Conservation (phyloP, 2,329 filamentous ascomycete species). For the Colletotrichum ledebouriae region DNA sequence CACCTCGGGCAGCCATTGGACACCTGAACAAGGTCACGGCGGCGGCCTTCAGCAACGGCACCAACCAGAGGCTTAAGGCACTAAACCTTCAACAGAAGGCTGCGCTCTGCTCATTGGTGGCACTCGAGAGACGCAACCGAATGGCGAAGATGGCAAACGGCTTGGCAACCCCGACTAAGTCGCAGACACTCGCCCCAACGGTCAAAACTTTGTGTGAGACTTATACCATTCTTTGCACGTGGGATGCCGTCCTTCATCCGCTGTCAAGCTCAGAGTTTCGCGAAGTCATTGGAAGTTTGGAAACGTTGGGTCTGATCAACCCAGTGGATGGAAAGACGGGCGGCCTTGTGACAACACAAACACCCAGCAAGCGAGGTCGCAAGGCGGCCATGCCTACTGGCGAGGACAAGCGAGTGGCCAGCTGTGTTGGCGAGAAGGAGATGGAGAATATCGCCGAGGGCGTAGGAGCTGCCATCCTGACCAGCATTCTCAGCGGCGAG, state of each 20-base stretch:
- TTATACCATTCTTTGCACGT: slow-evolving; percentile 85
- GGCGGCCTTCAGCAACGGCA: slow-evolving; percentile 90
- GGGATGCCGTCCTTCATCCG: slow-evolving; percentile 89
- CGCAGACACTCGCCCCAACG: slow-evolving; percentile 75
- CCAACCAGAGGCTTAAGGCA: slow-evolving; percentile 83
- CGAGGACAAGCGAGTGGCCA: slow-evolving; percentile 84
- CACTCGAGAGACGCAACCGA: slow-evolving; percentile 83
- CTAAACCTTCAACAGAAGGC: slow-evolving; percentile 98
- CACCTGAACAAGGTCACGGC: slow-evolving; percentile 94
- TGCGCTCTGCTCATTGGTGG: slow-evolving; percentile 87
- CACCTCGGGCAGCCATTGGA: slow-evolving; percentile 88
- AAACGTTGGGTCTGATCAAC: slow-evolving; percentile 85
- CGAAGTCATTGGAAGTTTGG: slow-evolving; percentile 89
- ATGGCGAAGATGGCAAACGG: slow-evolving; percentile 59
- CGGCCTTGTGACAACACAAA: slow-evolving; percentile 73
- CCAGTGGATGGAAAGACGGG: slow-evolving; percentile 78
- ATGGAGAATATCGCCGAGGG: slow-evolving; percentile 78
- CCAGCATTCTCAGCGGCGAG: slow-evolving; percentile 72
- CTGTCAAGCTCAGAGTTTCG: slow-evolving; percentile 93
- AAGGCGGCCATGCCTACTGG: slow-evolving; percentile 65
- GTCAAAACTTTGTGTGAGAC: slow-evolving; percentile 87
- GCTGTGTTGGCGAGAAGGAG: slow-evolving; percentile 85
- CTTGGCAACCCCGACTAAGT: slow-evolving; percentile 71
- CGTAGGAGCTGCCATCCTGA: slow-evolving; percentile 71
- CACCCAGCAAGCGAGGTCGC: slow-evolving; percentile 78